Evolutionary conservation across 768 basidiomycete genomes (phyloP).

Genomic region (Mrakia gelida): DNA sequence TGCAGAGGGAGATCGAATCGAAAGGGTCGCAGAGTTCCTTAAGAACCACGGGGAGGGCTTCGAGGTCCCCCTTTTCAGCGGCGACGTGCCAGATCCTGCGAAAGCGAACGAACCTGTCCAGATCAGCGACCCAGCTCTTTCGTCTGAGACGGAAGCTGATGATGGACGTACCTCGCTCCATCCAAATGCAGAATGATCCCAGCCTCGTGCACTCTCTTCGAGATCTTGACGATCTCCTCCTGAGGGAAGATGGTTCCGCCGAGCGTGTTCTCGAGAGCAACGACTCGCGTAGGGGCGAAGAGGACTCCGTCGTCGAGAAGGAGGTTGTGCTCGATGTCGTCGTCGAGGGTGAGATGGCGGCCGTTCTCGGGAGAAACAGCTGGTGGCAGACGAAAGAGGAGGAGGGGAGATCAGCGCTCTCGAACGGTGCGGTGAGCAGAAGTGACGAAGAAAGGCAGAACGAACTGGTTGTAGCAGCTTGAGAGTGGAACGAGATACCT

Average conservation of each 20-base stretch:
- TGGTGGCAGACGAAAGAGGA: background rate
- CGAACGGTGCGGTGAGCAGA: background rate
- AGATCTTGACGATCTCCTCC: conserved; percentile 78
- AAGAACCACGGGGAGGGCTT: conserved; percentile 46
- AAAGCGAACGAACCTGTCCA: background rate
- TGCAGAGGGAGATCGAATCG: conserved; percentile 85
- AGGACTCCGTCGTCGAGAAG: conserved; percentile 48
- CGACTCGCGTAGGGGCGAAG: conserved; percentile 76
- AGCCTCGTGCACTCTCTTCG: conserved; percentile 62
- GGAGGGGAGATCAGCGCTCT: background rate
- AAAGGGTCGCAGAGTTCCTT: conserved; percentile 79
- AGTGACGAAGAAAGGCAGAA: background rate
- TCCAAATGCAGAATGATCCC: conserved; percentile 69
- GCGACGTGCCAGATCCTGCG: conserved; percentile 82
- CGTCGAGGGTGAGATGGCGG: conserved; percentile 73
- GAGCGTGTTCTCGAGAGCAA: conserved; percentile 88
- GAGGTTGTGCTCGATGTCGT: conserved; percentile 61
- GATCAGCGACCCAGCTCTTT: too few species aligned
- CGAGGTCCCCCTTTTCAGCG: conserved; percentile 50
- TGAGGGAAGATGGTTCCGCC: conserved; percentile 90
- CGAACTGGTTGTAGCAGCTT: conserved; percentile 50
- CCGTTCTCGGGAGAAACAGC: conserved; percentile 51
- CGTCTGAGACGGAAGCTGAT: too few species aligned
- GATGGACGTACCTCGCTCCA: conserved; percentile 13
- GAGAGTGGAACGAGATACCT: conserved; percentile 76